Conservation (phyloP, 2,329 filamentous ascomycete species). For the Neocatenulostroma microsporum region DNA sequence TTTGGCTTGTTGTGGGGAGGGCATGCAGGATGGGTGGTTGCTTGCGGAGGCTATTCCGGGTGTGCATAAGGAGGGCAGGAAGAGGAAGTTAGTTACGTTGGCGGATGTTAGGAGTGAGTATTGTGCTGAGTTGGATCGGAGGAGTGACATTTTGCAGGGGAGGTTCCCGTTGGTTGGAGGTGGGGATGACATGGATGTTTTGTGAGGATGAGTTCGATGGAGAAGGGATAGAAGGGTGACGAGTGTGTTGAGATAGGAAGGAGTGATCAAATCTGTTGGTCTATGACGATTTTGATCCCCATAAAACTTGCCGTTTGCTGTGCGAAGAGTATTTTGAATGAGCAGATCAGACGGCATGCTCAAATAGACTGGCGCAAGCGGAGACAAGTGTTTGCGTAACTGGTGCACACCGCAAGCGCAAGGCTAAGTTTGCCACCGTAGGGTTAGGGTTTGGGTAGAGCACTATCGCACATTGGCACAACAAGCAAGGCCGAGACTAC, state of each 20-base stretch:
- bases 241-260: background rate
- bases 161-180: conserved; percentile 66
- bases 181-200: conserved; percentile 31
- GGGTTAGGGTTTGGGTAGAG: no score
- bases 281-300: no score
- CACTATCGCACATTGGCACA: no score
- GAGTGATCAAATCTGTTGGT: no score
- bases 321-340: no score
- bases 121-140: conserved; percentile 78
- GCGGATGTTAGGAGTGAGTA: conserved; percentile 84
- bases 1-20: conserved; percentile 71
- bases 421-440: no score
- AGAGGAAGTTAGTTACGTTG: conserved; percentile 74
- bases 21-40: conserved; percentile 85
- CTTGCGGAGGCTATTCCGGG: conserved; percentile 44
- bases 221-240: no score
- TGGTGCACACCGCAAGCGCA: no score
- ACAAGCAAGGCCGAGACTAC: no score
- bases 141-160: conserved; percentile 79
- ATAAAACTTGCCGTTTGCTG: no score
- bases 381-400: no score
- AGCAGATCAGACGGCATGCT: background rate
- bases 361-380: no score
- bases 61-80: conserved; percentile 33
- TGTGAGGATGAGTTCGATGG: conserved; percentile 7